Evolutionary conservation across 1,139 yeast genomes (phyloP), one percentile per base, ranked within the genome.

Genomic region (Debaryomycetaceae sp.): DNA sequence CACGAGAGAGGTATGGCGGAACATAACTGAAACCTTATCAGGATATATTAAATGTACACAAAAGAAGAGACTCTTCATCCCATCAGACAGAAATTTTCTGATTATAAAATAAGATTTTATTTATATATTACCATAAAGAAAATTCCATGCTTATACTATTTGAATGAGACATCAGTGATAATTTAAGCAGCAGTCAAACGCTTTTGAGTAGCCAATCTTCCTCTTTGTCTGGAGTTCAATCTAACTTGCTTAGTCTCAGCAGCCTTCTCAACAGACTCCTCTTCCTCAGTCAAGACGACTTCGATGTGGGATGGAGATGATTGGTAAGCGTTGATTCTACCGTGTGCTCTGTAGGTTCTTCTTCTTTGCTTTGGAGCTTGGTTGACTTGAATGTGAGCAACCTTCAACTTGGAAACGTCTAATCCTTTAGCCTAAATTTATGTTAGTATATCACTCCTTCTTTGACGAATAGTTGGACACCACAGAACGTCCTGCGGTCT

Each of bases 331-430:
- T 91, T 92, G 73, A 89, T 87, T 84, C 98, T 91, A 87, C 99
- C 99, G 85, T 92, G 98, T 66, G 98, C 98, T 85, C 99, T 92
- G 96, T 81, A 94, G 70, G 98, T 92, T 81, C 99, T 89, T 82
- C 98, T 92, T 83, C 98, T 94, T 81, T 88, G 95, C 81, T 89
- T 89, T 79, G 98, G 98, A 66, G 98, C 98, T 75, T 89, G 96
- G 95, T 92, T 94, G 67, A 92, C 98, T 83, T 94, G 98, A 70
- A 94, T 91, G 87, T 92, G 98, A 63, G 95, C 83, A 68, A 92
- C 82, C 78, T 84, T 86, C 73, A 92, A 86, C 73, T 85, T 87
- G 65, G 94, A 81, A 63, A 87, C 82, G 71, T 92, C 98, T 76
- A 92, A 88, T 67, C 98, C 98, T 83, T 92, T 92, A 62, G 95